A percentile compares a stretch with the other conserved stretches of the same genome.
phyloP scores from a whole-genome alignment of 352 stramenopile genomes.

The Thalassiosira exigua region DNA sequence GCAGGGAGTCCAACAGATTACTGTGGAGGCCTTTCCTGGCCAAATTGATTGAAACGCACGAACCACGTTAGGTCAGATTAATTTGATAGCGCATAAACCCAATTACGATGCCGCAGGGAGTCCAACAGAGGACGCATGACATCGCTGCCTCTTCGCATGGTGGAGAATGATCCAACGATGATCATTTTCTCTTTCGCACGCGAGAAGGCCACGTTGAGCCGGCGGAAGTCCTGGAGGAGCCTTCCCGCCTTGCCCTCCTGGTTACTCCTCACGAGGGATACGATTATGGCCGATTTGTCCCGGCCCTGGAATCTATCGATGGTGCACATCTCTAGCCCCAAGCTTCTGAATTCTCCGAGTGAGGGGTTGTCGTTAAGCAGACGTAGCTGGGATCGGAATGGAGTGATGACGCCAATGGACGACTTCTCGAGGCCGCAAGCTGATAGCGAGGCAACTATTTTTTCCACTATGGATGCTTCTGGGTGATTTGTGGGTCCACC shows the following conservation, averaged over 20 bases:
- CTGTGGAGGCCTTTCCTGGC: neutral
- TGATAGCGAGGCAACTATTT: slow-evolving; percentile 58
- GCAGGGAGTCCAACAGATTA: neutral
- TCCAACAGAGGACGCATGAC: slow-evolving; percentile 72
- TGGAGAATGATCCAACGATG: slow-evolving; percentile 84
- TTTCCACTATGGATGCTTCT: slow-evolving; percentile 66
- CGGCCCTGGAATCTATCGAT: slow-evolving; percentile 87
- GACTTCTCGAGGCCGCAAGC: slow-evolving; percentile 54
- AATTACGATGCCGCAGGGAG: slow-evolving; percentile 31
- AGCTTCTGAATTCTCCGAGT: slow-evolving; percentile 54
- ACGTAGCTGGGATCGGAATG: slow-evolving; percentile 88
- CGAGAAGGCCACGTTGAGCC: slow-evolving; percentile 88
- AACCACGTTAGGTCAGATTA: too few relatives aligned
- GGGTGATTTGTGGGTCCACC: slow-evolving; percentile 69
- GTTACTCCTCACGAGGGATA: slow-evolving; percentile 87
- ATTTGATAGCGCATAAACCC: slow-evolving; percentile 27
- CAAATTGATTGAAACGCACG: too few relatives aligned
- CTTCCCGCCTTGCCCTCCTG: slow-evolving; percentile 74
- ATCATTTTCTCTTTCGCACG: slow-evolving; percentile 88
- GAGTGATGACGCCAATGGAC: slow-evolving; percentile 89
- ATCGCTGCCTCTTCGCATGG: slow-evolving; percentile 67
- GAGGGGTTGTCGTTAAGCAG: slow-evolving; percentile 61
- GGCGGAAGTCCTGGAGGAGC: slow-evolving; percentile 85
- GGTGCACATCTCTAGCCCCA: slow-evolving; percentile 83
- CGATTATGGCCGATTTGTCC: slow-evolving; percentile 85